Evolutionary conservation across 83 land plant species (phyloP), one percentile per base, ranked within the genome.

Genomic region (Diphasiastrum complanatum): DNA sequence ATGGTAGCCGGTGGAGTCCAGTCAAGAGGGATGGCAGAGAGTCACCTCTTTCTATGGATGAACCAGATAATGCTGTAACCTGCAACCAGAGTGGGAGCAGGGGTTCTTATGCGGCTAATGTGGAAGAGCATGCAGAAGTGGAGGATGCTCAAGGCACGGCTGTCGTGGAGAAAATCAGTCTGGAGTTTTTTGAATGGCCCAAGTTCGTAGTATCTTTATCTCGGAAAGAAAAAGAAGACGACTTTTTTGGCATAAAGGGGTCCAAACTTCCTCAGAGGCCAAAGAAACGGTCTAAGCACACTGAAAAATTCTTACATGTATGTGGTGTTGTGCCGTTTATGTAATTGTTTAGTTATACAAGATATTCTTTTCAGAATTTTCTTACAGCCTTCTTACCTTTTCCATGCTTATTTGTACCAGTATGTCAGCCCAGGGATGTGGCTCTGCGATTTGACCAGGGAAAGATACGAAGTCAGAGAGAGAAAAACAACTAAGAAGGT

Each of bases 201-300:
- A 81, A 78, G 45, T 71, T 84, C 52, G 58, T 77, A 33, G 34
- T 78, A 18, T 38, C 88, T 2, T 48, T 84, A 3, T 81, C 82
- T 3, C 72, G 74, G 56, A 84, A 81, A 56, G 88, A 84, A 57
- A 84, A 84, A 57, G 88, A 84, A 40, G 88, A 84, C 53, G 88
- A 81, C 64, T 84, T 84, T 50, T 67, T 84, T 79, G 85, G 79
- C 35, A 84, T 84, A 76, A 84, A 81, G 67, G 88, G 87, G 2
- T 81, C 86, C 34, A 84, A 81, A 65, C 70, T 80, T 5, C 87
- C 87, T 8, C 85, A 78, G 60, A 67, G 87, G 57, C 85, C 85
- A 20, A 84, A 81, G 62, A 80, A 81, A 47, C 80, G 87, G 56
- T 68, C 87, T 45, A 84, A 84, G 37, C 45, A 75, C 36, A 51